Conservation (phyloP, 179 eudicot genomes). For the Heliamphora ciliata region DNA sequence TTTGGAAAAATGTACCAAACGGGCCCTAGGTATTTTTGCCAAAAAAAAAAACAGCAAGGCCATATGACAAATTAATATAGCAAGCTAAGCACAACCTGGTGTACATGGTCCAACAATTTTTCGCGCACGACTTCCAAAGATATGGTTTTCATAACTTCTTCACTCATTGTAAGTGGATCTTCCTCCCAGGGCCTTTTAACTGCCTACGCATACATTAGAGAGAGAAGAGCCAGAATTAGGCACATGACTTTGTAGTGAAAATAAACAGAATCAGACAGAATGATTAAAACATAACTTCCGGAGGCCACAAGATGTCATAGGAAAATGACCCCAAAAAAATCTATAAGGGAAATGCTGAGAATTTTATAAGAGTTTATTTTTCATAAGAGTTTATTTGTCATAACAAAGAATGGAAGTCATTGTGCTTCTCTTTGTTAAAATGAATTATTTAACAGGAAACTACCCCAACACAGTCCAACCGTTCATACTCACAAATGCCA, state of each 20-base stretch:
- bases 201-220: constrained; percentile 38
- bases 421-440: constrained; percentile 4
- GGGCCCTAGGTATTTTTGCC: no score
- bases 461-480: neutral
- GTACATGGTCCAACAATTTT: constrained; percentile 72
- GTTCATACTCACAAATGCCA: neutral
- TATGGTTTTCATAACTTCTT: constrained; percentile 94
- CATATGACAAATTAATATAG: neutral
- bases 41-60: neutral
- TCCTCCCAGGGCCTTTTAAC: constrained; percentile 94
- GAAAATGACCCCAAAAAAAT: neutral
- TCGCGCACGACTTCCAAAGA: constrained; percentile 90
- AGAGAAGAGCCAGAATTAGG: constrained; percentile 4
- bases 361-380: neutral
- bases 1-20: no score
- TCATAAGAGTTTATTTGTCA: neutral
- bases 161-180: constrained; percentile 78
- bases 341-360: neutral
- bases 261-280: neutral
- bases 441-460: neutral
- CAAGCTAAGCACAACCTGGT: constrained; percentile 52
- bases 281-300: neutral
- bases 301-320: neutral
- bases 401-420: neutral
- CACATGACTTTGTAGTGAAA: neutral